Percentiles rank a stretch among this genome's conserved stretches.
Evolutionary conservation across 306 rosid genomes (phyloP).

Genomic region (Cicer arietinum): DNA sequence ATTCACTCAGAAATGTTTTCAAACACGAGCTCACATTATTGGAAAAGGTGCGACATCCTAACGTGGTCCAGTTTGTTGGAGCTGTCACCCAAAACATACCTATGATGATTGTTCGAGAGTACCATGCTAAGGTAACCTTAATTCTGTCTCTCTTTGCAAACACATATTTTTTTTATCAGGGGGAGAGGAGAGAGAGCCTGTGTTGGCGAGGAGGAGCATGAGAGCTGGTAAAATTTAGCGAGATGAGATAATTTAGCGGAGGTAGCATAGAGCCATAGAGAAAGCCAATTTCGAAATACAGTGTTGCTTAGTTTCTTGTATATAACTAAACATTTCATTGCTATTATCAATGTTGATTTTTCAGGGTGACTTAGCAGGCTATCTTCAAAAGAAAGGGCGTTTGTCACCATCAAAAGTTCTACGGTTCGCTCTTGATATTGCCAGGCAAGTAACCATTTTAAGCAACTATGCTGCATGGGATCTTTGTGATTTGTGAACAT

Average conservation of each 20-base stretch:
- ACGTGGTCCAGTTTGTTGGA: conserved; percentile 96
- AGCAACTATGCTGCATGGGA: conserved; percentile 26
- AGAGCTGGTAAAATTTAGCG: conserved; percentile 14
- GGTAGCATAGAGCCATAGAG: conserved; percentile 3
- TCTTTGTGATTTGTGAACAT: conserved; percentile 27
- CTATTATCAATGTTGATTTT: conserved; percentile 44
- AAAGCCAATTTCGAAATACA: conserved; percentile 27
- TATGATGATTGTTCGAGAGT: conserved; percentile 97
- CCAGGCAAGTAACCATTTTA: conserved; percentile 73
- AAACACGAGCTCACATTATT: conserved; percentile 83
- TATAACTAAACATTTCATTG: conserved; percentile 42
- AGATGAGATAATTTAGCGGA: conserved; percentile 31
- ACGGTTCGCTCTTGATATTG: conserved; percentile 86
- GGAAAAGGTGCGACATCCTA: conserved; percentile 98
- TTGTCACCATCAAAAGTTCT: conserved; percentile 85
- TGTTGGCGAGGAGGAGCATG: conserved; percentile 11
- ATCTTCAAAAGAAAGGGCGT: conserved; percentile 94
- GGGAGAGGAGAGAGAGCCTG: conserved; percentile 13
- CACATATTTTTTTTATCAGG: not conserved
- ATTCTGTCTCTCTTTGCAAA: conserved; percentile 34
- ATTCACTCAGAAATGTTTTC: conserved; percentile 76
- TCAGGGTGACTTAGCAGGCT: conserved; percentile 89
- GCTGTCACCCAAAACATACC: conserved; percentile 99
- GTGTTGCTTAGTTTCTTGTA: conserved; percentile 22
- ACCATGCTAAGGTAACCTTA: conserved; percentile 81